Conservation (phyloP, 345 rosid genomes). For the Fremontodendron californicum region DNA sequence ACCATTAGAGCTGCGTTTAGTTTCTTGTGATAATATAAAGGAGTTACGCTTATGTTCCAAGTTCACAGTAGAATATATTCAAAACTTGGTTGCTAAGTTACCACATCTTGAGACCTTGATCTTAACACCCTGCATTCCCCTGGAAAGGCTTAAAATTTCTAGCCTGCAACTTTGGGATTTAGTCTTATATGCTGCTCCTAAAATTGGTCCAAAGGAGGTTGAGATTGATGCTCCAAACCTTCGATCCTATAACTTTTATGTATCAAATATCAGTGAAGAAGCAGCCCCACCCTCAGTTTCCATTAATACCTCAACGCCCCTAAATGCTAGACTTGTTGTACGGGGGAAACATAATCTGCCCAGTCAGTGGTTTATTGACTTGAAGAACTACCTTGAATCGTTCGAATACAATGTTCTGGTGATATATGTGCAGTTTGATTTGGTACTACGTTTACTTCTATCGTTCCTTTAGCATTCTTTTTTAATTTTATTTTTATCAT, state of each 20-base stretch:
- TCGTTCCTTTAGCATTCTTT: neutral
- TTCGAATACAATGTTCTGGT: neutral
- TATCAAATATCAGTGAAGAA: neutral
- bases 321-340: no score
- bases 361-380: neutral
- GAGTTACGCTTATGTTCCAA: neutral
- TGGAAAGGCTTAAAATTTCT: neutral
- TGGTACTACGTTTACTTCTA: no score
- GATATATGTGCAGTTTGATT: neutral
- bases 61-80: neutral
- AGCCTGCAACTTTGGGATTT: neutral
- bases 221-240: conserved; percentile 1
- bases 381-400: no score
- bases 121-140: no score
- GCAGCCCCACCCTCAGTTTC: neutral
- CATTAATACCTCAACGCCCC: neutral
- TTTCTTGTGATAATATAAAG: neutral
- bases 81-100: neutral
- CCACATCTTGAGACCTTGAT: neutral
- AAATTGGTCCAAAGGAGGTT: neutral
- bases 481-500: neutral
- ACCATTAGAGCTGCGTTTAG: neutral
- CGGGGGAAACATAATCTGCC: no score
- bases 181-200: neutral
- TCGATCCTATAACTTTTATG: neutral